phyloP scores from a whole-genome alignment of 2,329 filamentous ascomycete genomes.

The Ambrosiella xylebori region DNA sequence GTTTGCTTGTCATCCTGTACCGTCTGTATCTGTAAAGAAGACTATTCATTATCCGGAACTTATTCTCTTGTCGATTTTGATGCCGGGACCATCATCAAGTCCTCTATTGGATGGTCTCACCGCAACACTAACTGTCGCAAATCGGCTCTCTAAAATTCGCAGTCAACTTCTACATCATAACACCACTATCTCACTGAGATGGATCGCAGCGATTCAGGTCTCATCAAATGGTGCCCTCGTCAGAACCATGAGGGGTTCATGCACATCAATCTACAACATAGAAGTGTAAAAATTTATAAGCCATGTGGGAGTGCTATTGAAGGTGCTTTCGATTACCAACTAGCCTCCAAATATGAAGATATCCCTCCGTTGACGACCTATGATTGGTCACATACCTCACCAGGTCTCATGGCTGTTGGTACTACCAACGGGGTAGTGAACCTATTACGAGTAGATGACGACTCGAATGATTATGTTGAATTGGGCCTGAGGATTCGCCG shows the following conservation, averaged over 20 bases:
- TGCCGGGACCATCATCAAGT: not conserved
- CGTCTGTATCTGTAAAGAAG: too few relatives aligned
- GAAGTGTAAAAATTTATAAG: conserved; percentile 45
- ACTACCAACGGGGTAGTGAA: conserved; percentile 60
- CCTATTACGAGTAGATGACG: conserved; percentile 54
- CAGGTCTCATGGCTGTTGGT: conserved; percentile 55
- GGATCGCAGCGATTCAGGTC: conserved; percentile 43
- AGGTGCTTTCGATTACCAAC: conserved; percentile 39
- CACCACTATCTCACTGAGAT: conserved; percentile 20
- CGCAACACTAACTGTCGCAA: not conserved
- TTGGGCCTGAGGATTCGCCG: conserved; percentile 59
- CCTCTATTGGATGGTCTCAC: too few relatives aligned
- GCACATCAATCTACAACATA: conserved; percentile 46
- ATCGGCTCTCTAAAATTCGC: not conserved
- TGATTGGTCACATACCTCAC: conserved; percentile 47
- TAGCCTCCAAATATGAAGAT: conserved; percentile 42
- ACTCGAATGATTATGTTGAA: conserved; percentile 45
- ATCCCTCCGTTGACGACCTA: conserved; percentile 47
- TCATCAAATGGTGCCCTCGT: conserved; percentile 51
- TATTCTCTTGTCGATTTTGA: not conserved
- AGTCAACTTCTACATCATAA: not conserved
- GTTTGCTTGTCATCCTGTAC: too few relatives aligned
- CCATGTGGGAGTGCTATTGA: conserved; percentile 41
- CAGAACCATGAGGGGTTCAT: conserved; percentile 41
- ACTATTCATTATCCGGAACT: not conserved